Percentiles rank a stretch among this genome's conserved stretches.
These are phyloP conservation scores for Umbelopsis sp. DNA, from an alignment of 192 early-diverging fungal genomes.

Conservation along the genomic window DNA sequence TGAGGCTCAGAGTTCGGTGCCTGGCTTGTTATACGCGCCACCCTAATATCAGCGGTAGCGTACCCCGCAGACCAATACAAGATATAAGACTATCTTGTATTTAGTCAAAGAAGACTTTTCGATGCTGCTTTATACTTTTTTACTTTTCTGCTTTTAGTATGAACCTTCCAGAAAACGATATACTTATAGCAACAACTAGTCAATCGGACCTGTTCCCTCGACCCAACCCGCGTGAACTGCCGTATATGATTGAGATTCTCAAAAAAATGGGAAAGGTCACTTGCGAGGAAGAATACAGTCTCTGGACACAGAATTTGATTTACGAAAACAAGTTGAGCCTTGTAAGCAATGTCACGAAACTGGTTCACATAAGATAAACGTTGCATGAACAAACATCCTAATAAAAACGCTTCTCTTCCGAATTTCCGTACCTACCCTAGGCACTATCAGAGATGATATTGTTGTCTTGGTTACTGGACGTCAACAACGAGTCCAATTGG, in stretches of 20 bases:
- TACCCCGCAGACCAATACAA: too few species aligned
- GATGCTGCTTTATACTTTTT: too few species aligned
- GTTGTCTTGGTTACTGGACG: neutral
- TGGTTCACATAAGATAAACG: too few species aligned
- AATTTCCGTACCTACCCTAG: neutral
- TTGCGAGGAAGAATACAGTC: slow-evolving; percentile 12
- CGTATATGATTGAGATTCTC: slow-evolving; percentile 8
- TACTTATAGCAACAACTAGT: too few species aligned
- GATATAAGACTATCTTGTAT: too few species aligned
- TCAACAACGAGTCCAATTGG: neutral
- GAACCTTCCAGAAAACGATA: too few species aligned
- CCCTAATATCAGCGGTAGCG: too few species aligned
- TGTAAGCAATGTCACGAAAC: neutral
- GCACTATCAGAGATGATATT: slow-evolving; percentile 2
- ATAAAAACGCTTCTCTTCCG: too few species aligned
- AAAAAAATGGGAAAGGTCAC: neutral
- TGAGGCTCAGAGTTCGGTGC: neutral
- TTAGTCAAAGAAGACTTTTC: too few species aligned
- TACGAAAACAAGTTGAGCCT: neutral
- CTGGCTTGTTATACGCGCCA: too few species aligned
- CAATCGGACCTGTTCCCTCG: neutral
- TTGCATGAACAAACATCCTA: too few species aligned
- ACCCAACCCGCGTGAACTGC: neutral
- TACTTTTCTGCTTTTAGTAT: too few species aligned
- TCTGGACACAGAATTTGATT: neutral